These are phyloP conservation scores for Tuber magnatum DNA, from an alignment of 495 filamentous ascomycete species.

Conservation along the genomic window DNA sequence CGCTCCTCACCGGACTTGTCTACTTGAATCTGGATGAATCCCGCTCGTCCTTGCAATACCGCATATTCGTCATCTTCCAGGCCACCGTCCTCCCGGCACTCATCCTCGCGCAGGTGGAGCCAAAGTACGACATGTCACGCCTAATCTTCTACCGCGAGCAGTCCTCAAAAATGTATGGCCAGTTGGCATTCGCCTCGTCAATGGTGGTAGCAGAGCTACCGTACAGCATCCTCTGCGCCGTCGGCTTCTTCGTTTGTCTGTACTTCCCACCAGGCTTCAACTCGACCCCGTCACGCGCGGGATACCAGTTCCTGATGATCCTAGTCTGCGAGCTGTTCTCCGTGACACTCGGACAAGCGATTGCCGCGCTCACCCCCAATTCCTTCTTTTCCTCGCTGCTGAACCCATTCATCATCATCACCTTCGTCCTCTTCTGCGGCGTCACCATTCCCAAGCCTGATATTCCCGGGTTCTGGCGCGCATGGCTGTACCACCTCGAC, in stretches of 20 bases:
- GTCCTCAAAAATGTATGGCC: slow-evolving; percentile 68
- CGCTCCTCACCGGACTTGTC: slow-evolving; percentile 65
- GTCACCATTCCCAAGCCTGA: slow-evolving; percentile 67
- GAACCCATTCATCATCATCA: slow-evolving; percentile 72
- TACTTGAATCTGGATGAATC: slow-evolving; percentile 64
- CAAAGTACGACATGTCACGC: slow-evolving; percentile 67
- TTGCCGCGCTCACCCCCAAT: slow-evolving; percentile 62
- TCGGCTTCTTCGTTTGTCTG: slow-evolving; percentile 65
- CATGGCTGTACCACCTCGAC: slow-evolving; percentile 74
- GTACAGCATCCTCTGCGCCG: slow-evolving; percentile 65
- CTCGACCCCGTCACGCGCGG: slow-evolving; percentile 52
- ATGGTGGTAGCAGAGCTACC: slow-evolving; percentile 71
- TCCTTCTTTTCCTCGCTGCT: slow-evolving; percentile 64
- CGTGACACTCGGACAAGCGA: slow-evolving; percentile 62
- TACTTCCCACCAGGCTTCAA: slow-evolving; percentile 67
- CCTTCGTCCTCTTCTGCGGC: slow-evolving; percentile 76
- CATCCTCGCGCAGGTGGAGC: slow-evolving; percentile 69
- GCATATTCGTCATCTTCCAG: slow-evolving; percentile 78
- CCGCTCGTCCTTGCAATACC: slow-evolving; percentile 63
- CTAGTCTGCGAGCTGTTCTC: slow-evolving; percentile 69
- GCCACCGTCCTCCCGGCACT: slow-evolving; percentile 67
- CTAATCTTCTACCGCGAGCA: slow-evolving; percentile 72
- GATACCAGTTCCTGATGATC: slow-evolving; percentile 76
- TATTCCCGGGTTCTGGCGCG: slow-evolving; percentile 70
- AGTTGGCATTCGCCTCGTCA: slow-evolving; percentile 61